Conservation (phyloP, 805 yeast species). For the Millerozyma miso region DNA sequence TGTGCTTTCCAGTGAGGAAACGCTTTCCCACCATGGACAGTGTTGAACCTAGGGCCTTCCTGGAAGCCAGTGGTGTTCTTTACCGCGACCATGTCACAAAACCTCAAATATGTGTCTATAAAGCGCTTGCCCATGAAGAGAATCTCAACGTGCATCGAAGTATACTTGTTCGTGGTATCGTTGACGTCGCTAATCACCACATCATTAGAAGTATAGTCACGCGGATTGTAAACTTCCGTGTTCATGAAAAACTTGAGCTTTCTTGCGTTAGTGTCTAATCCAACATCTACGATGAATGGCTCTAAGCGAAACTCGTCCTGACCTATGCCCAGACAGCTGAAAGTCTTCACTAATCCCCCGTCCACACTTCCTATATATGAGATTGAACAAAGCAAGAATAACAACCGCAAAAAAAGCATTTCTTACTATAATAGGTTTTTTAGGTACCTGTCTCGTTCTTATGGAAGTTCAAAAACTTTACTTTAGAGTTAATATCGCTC, state of each 20-base stretch:
- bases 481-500: too few species aligned
- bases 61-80: slow-evolving; percentile 26
- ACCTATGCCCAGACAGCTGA: slow-evolving; percentile 9
- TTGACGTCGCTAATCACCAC: slow-evolving; percentile 41
- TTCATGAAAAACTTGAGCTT: slow-evolving; percentile 33
- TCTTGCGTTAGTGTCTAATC: slow-evolving; percentile 26
- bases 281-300: slow-evolving; percentile 31
- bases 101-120: slow-evolving; percentile 34
- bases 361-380: slow-evolving; percentile 6
- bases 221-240: slow-evolving; percentile 19
- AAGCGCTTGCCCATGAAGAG: slow-evolving; percentile 41
- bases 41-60: slow-evolving; percentile 20
- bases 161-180: slow-evolving; percentile 40
- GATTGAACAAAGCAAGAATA: slow-evolving; percentile 6
- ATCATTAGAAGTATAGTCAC: slow-evolving; percentile 4
- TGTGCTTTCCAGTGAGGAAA: neutral
- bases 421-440: too few species aligned
- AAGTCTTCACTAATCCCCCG: slow-evolving; percentile 22
- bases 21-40: neutral
- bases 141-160: slow-evolving; percentile 45
- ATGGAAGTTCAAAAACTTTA: too few species aligned
- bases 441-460: too few species aligned
- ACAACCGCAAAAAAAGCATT: slow-evolving; percentile 2
- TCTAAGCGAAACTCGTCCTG: slow-evolving; percentile 11
- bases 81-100: slow-evolving; percentile 40